Base-by-base conservation (phyloP, 768 basidiomycete genomes). In the Termitomyces titanicus region DNA sequence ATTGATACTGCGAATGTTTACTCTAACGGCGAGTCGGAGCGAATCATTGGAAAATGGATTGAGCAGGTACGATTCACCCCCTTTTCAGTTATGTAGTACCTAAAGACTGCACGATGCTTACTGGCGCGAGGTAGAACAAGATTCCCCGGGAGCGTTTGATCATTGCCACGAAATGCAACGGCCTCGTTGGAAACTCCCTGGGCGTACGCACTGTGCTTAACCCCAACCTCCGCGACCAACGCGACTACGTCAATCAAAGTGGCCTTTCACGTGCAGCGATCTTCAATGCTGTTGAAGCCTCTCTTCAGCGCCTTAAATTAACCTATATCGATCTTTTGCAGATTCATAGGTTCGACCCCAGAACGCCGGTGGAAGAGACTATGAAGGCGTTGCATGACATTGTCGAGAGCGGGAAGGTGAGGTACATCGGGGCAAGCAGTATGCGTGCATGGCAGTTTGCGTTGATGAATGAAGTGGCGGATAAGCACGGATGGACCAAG, bases 371-470 rank as follows among this genome's bases (percentile, higher is more conserved):
- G 37, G 69, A 69, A 48, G 77, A 77, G 66, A 78, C 74, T 1
- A 78, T 78, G 76, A 70, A 74, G 48, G 77, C 77, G 1, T 61
- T 78, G 17, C 74, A 78, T 52, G 76, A 78, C 58, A 68, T 79
- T 27, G 74, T 79, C 2, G 60, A 72, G 47, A 63, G 64, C 22
- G 60, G 60, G 3, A 58, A 61, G 37, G 76, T 76, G 13, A 71
- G 73, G 35, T 84, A 82, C 58, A 73, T 81, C 37, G 79, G 79
- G 7, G 76, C 74, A 2, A 76, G 74, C 55, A 76, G 75, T 46
- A 77, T 79, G 76, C 66, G 71, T 5, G 64, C 75, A 11, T 79
- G 77, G 78, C 72, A 78, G 39, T 76, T 79, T 39, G 70, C 70
- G 18, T 59, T 70, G 47, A 64, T 81, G 65, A 76, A 80, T 52